Evolutionary conservation across 2,329 filamentous ascomycete species (phyloP), one percentile per base, ranked within the genome.

Genomic region (Pseudogymnoascus sp.): DNA sequence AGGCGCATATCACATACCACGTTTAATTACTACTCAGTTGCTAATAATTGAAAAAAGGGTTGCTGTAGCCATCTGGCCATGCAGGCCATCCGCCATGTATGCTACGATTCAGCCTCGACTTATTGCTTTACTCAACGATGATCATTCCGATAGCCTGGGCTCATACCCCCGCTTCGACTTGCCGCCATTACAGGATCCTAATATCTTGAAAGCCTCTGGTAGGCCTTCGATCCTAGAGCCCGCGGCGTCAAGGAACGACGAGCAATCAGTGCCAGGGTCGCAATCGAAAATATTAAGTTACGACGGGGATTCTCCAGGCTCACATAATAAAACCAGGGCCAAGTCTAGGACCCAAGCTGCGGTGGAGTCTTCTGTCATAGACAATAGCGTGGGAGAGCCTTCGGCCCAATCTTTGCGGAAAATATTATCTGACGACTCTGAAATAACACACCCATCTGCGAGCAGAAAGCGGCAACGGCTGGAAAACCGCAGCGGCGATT

Each of bases 81-180:
- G 50, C 50, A 57, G 50, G 50, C 17, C 50, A 57, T 57, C 50
- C 50, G 66, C 62, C 61, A 72, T 72, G 71, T 69, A 71, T 65
- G 67, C 67, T 47, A 87, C 83, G 71, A 87, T 87, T 76, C 85
- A 87, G 80, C 85, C 85, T 72, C 83, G 84, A 72, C 78, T 87
- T 68, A 87, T 87, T 72, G 83, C 87, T 73, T 76, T 87, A 68
- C 78, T 87, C 70, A 87, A 87, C 74, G 81, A 84, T 70, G 66
- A 65, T 50, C 38, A 62, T 15, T 40, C 79, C 8, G 61, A 69
- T 57, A 31, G 21, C 31, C 28, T 21, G 23, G 42, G 33, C 80
- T 53, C 78, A 78, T 68, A 75, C 77, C 69, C 77, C 76, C 69
- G 78, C 66, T 75, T 80, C 70, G 82, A 83, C 65, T 78, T 85